A percentile compares a stretch with the other conserved stretches of the same genome.
Conservation (phyloP, 1,284 basidiomycete species). For the Abortiporus biennis region DNA sequence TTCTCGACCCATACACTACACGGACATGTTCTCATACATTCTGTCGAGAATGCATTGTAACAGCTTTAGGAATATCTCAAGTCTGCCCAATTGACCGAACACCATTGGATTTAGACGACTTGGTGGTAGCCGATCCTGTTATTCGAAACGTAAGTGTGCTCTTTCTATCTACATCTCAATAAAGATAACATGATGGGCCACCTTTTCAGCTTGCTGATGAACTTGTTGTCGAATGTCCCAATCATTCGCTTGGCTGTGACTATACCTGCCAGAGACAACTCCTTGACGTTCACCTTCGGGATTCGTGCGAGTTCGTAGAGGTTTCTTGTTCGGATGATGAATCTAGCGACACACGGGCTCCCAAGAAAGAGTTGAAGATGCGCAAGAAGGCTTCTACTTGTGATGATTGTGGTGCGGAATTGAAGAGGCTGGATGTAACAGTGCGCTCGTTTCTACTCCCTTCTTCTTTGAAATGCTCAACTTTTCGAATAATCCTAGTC, state of each 20-base stretch:
- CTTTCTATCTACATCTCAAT: constrained; percentile 6
- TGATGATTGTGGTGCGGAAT: too few species aligned
- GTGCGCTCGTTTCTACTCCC: too few species aligned
- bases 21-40: constrained; percentile 79
- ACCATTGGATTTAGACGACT: constrained; percentile 44
- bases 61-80: constrained; percentile 54
- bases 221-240: constrained; percentile 67
- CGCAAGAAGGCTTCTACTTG: too few species aligned
- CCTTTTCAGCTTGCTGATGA: constrained; percentile 73
- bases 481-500: too few species aligned
- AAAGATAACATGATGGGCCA: constrained; percentile 3
- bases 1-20: constrained; percentile 68
- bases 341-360: too few species aligned
- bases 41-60: constrained; percentile 69
- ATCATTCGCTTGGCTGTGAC: constrained; percentile 52
- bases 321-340: constrained; percentile 43
- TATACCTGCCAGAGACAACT: constrained; percentile 66
- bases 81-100: constrained; percentile 84
- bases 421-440: too few species aligned
- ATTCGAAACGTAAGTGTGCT: constrained; percentile 60
- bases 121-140: constrained; percentile 60
- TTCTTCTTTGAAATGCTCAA: too few species aligned
- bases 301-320: constrained; percentile 52
- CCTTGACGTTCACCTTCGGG: constrained; percentile 56
- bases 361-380: too few species aligned